Conservation (phyloP, 2,329 filamentous ascomycete species). For the Colletotrichum shisoi region DNA sequence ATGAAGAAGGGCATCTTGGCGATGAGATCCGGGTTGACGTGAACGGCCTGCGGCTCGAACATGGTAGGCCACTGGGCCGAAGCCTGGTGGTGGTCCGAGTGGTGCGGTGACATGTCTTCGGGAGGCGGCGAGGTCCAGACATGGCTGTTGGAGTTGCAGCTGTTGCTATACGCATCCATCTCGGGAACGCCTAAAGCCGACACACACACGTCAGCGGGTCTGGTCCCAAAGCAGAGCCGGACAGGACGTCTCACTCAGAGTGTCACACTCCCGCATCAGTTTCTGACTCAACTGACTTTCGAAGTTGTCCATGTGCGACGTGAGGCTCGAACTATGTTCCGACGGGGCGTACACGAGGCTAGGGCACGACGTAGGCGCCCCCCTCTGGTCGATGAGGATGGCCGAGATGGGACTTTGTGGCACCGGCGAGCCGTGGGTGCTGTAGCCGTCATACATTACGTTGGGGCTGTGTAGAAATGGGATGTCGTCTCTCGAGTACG, state of each 20-base stretch:
- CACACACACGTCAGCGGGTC: constrained; percentile 39
- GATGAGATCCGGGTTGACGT: constrained; percentile 69
- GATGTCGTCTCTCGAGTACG: constrained; percentile 62
- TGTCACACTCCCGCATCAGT: constrained; percentile 63
- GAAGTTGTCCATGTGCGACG: constrained; percentile 66
- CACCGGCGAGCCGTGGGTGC: constrained; percentile 60
- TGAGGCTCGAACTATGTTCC: constrained; percentile 67
- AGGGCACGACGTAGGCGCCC: constrained; percentile 67
- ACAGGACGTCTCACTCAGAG: constrained; percentile 57
- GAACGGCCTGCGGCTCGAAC: constrained; percentile 57
- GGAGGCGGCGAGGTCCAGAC: constrained; percentile 58
- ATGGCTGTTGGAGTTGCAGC: constrained; percentile 57
- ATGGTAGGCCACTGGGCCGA: constrained; percentile 59
- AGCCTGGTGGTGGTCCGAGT: constrained; percentile 51
- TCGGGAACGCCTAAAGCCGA: constrained; percentile 59
- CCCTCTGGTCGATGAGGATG: constrained; percentile 64
- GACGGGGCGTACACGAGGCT: constrained; percentile 68
- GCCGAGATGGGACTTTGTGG: constrained; percentile 64
- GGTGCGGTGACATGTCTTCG: constrained; percentile 57
- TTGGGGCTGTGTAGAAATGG: constrained; percentile 61
- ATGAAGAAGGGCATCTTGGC: constrained; percentile 87
- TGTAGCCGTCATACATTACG: constrained; percentile 65
- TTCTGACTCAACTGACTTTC: constrained; percentile 64
- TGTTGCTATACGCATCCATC: constrained; percentile 61
- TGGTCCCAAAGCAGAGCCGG: constrained; percentile 37